Conservation (phyloP, 441 rosid species). For the Croton setiger region DNA sequence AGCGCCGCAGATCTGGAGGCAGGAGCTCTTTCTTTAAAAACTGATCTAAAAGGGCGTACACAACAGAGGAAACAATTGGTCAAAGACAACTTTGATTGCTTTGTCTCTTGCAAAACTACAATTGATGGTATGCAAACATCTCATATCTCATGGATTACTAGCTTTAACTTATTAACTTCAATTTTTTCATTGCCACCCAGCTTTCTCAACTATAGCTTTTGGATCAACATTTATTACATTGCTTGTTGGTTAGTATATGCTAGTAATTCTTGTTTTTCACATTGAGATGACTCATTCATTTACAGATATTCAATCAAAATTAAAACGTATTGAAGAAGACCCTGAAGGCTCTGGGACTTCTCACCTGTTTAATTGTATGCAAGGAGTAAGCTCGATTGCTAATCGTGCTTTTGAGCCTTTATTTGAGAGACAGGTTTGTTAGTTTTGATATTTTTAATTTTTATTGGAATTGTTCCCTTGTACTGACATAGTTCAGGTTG, state of each 20-base stretch:
- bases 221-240: constrained; percentile 1
- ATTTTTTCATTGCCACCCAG: constrained; percentile 11
- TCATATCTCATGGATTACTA: constrained; percentile 5
- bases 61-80: constrained; percentile 94
- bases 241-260: constrained; percentile 5
- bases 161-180: constrained; percentile 10
- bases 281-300: constrained; percentile 20
- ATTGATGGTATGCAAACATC: constrained; percentile 74
- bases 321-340: constrained; percentile 90
- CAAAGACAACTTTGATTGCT: constrained; percentile 97
- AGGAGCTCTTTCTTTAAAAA: constrained; percentile 91
- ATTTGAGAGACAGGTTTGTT: constrained; percentile 94
- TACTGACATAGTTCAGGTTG: constrained; percentile 10
- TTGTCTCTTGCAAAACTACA: constrained; percentile 98
- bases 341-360: constrained; percentile 98
- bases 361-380: constrained; percentile 77
- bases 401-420: constrained; percentile 88
- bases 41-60: constrained; percentile 91
- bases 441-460: constrained; percentile 19
- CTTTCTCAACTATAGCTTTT: constrained; percentile 17
- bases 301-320: constrained; percentile 90
- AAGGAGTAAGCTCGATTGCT: constrained; percentile 79
- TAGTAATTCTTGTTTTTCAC: constrained; percentile 22
- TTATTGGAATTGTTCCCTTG: constrained; percentile 19
- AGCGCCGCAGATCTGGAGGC: constrained; percentile 81